Base-by-base conservation (phyloP, 2,329 filamentous ascomycete species). In the Apiospora marii region DNA sequence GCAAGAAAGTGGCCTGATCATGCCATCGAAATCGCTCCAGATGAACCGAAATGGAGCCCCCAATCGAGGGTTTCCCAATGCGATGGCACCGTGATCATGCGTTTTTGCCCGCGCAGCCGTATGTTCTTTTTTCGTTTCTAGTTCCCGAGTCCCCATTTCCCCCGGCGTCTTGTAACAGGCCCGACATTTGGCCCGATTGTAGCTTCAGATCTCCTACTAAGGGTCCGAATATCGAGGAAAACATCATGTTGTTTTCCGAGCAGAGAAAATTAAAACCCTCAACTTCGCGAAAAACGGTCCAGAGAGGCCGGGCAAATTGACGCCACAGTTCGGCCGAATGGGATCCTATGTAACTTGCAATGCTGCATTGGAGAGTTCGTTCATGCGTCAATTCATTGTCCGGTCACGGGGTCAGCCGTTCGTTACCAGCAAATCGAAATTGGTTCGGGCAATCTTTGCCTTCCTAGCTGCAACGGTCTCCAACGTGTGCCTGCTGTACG, bases 281-380 rank as follows among this genome's bases (percentile, higher is more conserved):
- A 58, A 30, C 6, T 30, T 27, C 30, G 4, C 8, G 13, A 34
- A 34, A 30, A 30, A 30, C 27, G 27, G 27, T 30, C 27, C 27
- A 30, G 27, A 30, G 27, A 30, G 27, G 4, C 27, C 27, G 53
- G 53, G 2, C 53, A 37, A 61, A 61, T 61, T 61, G 5, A 30
- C 19, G 53, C 53, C 53, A 61, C 53, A 61, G 53, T 61, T 61
- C 53, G 53, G 53, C 53, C 53, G 53, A 61, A 61, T 22, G 53
- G 53, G 27, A 61, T 61, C 53, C 53, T 61, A 37, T 61, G 53
- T 61, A 61, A 61, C 34, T 37, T 19, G 12, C 34, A 27, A 16
- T 34, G 51, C 51, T 22, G 51, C 51, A 34, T 58, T 58, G 30
- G 19, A 34, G 22, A 22, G 27, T 61, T 58, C 27, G 34, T 58